Conservation (phyloP, 2,329 filamentous ascomycete genomes). For the Alternaria rosae region DNA sequence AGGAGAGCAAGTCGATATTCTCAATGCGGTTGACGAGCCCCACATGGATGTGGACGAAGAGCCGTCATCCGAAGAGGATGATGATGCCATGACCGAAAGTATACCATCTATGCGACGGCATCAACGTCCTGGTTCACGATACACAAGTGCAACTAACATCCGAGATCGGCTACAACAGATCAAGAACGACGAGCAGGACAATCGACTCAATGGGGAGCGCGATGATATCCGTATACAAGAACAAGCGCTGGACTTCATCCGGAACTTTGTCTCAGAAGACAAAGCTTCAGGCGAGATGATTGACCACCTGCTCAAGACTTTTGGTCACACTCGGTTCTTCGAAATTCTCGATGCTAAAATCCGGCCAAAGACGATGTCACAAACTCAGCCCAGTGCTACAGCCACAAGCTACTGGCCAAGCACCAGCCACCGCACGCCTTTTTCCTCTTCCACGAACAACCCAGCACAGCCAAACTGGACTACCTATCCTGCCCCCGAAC, state of each 20-base stretch:
- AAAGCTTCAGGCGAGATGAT: slow-evolving; percentile 72
- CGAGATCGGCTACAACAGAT: slow-evolving; percentile 54
- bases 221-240: slow-evolving; percentile 89
- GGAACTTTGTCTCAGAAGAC: slow-evolving; percentile 81
- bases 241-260: slow-evolving; percentile 86
- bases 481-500: slow-evolving; percentile 59
- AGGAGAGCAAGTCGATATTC: slow-evolving; percentile 66
- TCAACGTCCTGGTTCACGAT: slow-evolving; percentile 48
- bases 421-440: slow-evolving; percentile 65
- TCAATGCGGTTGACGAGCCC: slow-evolving; percentile 60
- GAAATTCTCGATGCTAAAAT: slow-evolving; percentile 82
- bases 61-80: slow-evolving; percentile 51
- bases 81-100: slow-evolving; percentile 56
- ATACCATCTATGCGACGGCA: slow-evolving; percentile 50
- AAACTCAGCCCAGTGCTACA: slow-evolving; percentile 18
- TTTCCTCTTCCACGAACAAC: slow-evolving; percentile 55
- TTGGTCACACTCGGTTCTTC: slow-evolving; percentile 81
- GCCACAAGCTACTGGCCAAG: slow-evolving; percentile 55
- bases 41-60: slow-evolving; percentile 53
- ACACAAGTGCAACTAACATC: slow-evolving; percentile 45
- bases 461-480: slow-evolving; percentile 55
- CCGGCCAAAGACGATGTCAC: slow-evolving; percentile 54
- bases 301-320: slow-evolving; percentile 77
- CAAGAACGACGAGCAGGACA: slow-evolving; percentile 72
- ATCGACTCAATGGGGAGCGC: slow-evolving; percentile 71